phyloP scores from a whole-genome alignment of 805 yeast genomes.

The Cyberlindnera bimundalis region DNA sequence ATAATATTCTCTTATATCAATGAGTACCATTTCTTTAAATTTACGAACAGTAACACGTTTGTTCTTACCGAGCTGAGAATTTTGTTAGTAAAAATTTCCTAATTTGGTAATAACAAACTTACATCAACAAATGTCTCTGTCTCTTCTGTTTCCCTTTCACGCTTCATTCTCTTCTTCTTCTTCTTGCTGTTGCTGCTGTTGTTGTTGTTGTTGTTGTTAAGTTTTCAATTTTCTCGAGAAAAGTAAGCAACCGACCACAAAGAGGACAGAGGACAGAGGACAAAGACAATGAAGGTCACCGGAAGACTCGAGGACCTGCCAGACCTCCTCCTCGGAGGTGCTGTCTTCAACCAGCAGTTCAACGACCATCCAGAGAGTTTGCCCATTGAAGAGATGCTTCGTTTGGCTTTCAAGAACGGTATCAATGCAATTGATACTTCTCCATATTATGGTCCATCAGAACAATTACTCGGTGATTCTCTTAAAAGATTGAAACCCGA shows the following conservation, averaged over 20 bases:
- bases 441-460: conserved; percentile 92
- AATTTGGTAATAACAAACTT: conserved; percentile 6
- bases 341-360: conserved; percentile 80
- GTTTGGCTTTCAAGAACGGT: conserved; percentile 61
- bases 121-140: conserved; percentile 17
- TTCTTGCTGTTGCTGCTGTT: no score
- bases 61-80: conserved; percentile 45
- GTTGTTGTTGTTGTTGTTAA: no score
- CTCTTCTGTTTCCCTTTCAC: neutral
- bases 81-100: neutral
- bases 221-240: no score
- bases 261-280: neutral
- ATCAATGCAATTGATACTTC: conserved; percentile 83
- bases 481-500: conserved; percentile 38
- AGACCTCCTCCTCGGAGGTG: conserved; percentile 80
- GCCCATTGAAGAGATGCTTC: conserved; percentile 55
- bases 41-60: conserved; percentile 72
- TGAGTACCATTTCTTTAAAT: conserved; percentile 61
- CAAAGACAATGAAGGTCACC: conserved; percentile 11
- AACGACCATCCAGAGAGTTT: conserved; percentile 60
- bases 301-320: conserved; percentile 37
- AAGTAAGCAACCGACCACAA: no score
- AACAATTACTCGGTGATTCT: conserved; percentile 66
- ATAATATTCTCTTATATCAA: conserved; percentile 86
- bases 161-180: no score